These are phyloP conservation scores for Plasmodium gaboni DNA, from an alignment of 169 alveolate genomes.

Conservation along the genomic window DNA sequence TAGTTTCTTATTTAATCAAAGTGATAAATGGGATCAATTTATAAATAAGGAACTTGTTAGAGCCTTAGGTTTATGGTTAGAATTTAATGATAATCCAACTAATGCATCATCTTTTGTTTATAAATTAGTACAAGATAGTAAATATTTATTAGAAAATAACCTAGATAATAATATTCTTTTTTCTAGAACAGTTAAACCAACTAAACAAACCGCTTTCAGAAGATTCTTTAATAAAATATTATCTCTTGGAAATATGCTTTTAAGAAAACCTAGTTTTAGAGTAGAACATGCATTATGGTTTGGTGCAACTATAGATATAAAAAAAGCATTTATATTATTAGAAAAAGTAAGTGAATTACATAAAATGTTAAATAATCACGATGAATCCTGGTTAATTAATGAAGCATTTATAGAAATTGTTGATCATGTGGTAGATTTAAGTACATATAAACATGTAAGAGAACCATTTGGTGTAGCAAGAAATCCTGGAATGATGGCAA, in stretches of 20 bases:
- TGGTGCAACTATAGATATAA: constrained; percentile 82
- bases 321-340: constrained; percentile 68
- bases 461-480: constrained; percentile 54
- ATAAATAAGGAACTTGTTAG: constrained; percentile 78
- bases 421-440: constrained; percentile 34
- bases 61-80: constrained; percentile 80
- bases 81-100: constrained; percentile 68
- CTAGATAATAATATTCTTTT: constrained; percentile 82
- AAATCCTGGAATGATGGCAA: constrained; percentile 82
- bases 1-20: constrained; percentile 77
- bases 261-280: constrained; percentile 76
- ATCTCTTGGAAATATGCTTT: constrained; percentile 79
- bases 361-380: constrained; percentile 75
- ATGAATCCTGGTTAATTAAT: constrained; percentile 72
- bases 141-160: constrained; percentile 81
- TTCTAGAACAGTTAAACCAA: constrained; percentile 82
- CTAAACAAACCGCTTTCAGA: constrained; percentile 79
- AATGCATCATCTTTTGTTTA: constrained; percentile 38
- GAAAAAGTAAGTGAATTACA: constrained; percentile 82
- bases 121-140: constrained; percentile 82
- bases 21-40: constrained; percentile 85
- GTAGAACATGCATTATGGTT: constrained; percentile 88
- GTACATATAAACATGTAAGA: constrained; percentile 43
- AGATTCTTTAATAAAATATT: constrained; percentile 73
- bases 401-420: constrained; percentile 75